Evolutionary conservation across 2,329 filamentous ascomycete genomes (phyloP).

Genomic region (Phoma sp.): DNA sequence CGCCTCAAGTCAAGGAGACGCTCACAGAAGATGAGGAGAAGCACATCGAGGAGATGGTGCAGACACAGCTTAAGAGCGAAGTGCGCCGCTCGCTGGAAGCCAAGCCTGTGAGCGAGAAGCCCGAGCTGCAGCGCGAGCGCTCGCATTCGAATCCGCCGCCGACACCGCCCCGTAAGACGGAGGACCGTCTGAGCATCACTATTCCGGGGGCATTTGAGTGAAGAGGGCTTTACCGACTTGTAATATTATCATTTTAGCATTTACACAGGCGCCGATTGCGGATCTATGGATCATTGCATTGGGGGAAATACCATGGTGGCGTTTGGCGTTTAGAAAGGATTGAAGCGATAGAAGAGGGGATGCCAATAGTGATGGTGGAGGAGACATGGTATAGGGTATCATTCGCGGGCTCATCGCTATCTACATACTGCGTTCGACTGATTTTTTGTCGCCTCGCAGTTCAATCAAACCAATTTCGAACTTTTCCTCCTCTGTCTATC

Average conservation of each 20-base stretch:
- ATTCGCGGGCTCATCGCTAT: background rate
- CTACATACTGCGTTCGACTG: no score
- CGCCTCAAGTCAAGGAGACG: slow-evolving; percentile 14
- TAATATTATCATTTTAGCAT: background rate
- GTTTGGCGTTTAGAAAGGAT: background rate
- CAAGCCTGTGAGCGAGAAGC: slow-evolving; percentile 14
- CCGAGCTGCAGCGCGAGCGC: slow-evolving; percentile 27
- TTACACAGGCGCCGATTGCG: slow-evolving; percentile 4
- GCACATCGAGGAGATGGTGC: slow-evolving; percentile 43
- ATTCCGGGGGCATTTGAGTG: slow-evolving; percentile 43
- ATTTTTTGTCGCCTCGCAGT: background rate
- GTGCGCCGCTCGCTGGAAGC: slow-evolving; percentile 33
- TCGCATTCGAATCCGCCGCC: slow-evolving; percentile 34
- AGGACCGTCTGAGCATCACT: slow-evolving; percentile 42
- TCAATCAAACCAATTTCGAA: background rate
- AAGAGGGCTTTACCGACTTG: background rate
- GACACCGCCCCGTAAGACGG: slow-evolving; percentile 34
- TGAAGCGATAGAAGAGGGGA: no score
- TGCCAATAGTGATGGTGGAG: no score
- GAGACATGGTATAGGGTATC: background rate
- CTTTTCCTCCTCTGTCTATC: background rate
- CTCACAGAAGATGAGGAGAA: slow-evolving; percentile 39
- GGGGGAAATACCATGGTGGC: slow-evolving; percentile 15
- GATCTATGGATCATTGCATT: background rate
- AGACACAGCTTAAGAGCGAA: slow-evolving; percentile 44